Conservation (phyloP, 306 rosid species). For the Malus asiatica region DNA sequence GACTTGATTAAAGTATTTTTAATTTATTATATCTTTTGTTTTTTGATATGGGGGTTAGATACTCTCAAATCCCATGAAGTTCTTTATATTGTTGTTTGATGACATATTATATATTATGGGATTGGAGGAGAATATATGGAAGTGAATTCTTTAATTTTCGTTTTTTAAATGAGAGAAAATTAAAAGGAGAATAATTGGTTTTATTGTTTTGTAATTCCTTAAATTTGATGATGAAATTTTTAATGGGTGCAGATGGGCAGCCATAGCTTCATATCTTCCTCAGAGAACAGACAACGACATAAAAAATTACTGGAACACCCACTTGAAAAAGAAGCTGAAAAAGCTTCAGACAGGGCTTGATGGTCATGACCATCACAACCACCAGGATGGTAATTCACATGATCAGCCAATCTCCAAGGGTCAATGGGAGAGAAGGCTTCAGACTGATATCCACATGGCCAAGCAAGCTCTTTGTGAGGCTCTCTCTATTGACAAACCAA, state of each 20-base stretch:
- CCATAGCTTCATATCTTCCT: slow-evolving; percentile 46
- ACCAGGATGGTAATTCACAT: slow-evolving; percentile 19
- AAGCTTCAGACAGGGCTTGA: slow-evolving; percentile 23
- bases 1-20: not conserved
- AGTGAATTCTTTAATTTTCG: not conserved
- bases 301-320: slow-evolving; percentile 49
- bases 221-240: not conserved
- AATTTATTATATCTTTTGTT: not conserved
- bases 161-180: not conserved
- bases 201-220: not conserved
- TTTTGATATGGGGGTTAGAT: not conserved
- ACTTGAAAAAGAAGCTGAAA: slow-evolving; percentile 37
- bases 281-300: slow-evolving; percentile 46
- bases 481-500: slow-evolving; percentile 54
- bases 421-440: slow-evolving; percentile 94
- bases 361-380: slow-evolving; percentile 6
- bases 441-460: slow-evolving; percentile 83
- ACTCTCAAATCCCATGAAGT: slow-evolving; percentile 5
- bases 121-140: not conserved
- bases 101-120: not conserved
- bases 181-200: not conserved
- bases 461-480: slow-evolving; percentile 82
- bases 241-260: slow-evolving; percentile 38
- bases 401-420: slow-evolving; percentile 43
- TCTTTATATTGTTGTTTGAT: not conserved